Percentiles rank a stretch among this genome's conserved stretches.
phyloP scores from a whole-genome alignment of 2,329 filamentous ascomycete genomes.

The Aspergillus sergii region DNA sequence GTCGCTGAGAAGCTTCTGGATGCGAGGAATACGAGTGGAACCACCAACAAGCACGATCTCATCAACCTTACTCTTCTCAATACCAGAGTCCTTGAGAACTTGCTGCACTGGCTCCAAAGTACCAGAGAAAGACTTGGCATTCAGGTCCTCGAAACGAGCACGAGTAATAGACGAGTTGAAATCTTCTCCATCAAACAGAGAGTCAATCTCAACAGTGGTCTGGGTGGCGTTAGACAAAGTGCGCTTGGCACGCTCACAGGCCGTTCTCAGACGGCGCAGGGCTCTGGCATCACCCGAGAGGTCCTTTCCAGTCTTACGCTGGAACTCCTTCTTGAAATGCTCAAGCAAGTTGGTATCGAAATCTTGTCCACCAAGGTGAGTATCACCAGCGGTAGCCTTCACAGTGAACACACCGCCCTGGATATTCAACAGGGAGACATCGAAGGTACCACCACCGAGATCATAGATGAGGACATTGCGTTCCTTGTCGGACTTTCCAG shows the following conservation, averaged over 20 bases:
- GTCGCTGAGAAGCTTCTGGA: constrained; percentile 98
- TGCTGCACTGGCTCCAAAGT: constrained; percentile 95
- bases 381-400: constrained; percentile 97
- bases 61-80: constrained; percentile 90
- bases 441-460: constrained; percentile 99
- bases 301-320: constrained; percentile 76
- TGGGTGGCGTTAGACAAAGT: constrained; percentile 96
- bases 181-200: constrained; percentile 96
- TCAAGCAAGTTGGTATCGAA: constrained; percentile 96
- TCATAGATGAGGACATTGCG: constrained; percentile 99
- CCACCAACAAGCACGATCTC: constrained; percentile 99
- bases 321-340: constrained; percentile 96
- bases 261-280: constrained; percentile 91
- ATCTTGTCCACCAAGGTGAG: constrained; percentile 91
- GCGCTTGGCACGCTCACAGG: constrained; percentile 99
- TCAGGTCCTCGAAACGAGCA: constrained; percentile 98
- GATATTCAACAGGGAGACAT: constrained; percentile 99
- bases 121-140: constrained; percentile 90
- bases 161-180: constrained; percentile 97
- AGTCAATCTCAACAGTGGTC: constrained; percentile 98
- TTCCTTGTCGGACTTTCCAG: constrained; percentile 95
- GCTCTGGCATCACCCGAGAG: constrained; percentile 84
- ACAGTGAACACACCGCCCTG: constrained; percentile 99
- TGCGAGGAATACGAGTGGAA: constrained; percentile 96
- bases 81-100: constrained; percentile 87